These are phyloP conservation scores for Talaromyces ruber DNA, from an alignment of 495 filamentous ascomycete species.

Conservation along the genomic window DNA sequence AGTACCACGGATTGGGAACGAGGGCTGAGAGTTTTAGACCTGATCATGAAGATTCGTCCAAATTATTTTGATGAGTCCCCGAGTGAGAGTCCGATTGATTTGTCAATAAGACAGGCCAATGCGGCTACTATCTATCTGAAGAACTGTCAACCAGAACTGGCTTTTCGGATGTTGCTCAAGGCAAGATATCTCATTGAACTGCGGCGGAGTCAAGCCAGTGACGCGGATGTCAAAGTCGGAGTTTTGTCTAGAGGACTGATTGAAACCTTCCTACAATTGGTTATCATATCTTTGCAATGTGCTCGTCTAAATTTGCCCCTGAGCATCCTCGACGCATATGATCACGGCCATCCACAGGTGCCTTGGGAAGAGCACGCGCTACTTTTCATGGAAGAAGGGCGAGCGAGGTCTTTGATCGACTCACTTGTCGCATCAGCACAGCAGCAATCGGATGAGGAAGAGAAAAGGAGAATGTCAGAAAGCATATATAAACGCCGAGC, in stretches of 20 bases:
- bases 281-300: constrained; percentile 11
- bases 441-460: not conserved
- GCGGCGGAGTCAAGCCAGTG: constrained; percentile 11
- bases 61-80: constrained; percentile 10
- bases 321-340: constrained; percentile 4
- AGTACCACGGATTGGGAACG: constrained; percentile 10
- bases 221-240: constrained; percentile 14
- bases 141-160: constrained; percentile 8
- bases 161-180: constrained; percentile 14
- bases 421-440: constrained; percentile 11
- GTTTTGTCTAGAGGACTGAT: constrained; percentile 6
- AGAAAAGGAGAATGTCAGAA: constrained; percentile 7
- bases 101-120: constrained; percentile 9
- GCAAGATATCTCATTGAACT: constrained; percentile 12
- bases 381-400: constrained; percentile 16
- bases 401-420: constrained; percentile 17
- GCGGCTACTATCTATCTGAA: constrained; percentile 11
- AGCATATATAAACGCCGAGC: constrained; percentile 16
- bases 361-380: constrained; percentile 19
- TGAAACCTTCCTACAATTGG: constrained; percentile 15
- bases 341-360: constrained; percentile 13
- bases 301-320: not conserved
- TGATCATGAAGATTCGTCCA: constrained; percentile 12
- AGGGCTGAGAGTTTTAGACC: constrained; percentile 8
- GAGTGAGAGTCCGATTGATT: constrained; percentile 8